These are phyloP conservation scores for Yamadazyma pseudoaaseri DNA, from an alignment of 1,139 yeast species.

Conservation along the genomic window DNA sequence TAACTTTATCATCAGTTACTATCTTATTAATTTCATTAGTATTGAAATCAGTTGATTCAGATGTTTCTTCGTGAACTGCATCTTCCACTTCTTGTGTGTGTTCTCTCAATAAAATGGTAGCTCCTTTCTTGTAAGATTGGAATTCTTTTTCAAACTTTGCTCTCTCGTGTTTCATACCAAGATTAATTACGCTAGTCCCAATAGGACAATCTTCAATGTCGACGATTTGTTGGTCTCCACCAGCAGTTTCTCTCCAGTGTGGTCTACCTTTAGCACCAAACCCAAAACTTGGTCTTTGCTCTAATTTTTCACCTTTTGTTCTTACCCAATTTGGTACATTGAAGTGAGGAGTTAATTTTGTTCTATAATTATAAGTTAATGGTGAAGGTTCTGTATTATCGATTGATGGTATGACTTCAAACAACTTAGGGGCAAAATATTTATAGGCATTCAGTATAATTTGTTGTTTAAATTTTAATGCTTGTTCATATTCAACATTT, in stretches of 20 bases:
- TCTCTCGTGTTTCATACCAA: constrained; percentile 75
- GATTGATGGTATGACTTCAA: constrained; percentile 54
- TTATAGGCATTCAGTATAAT: constrained; percentile 83
- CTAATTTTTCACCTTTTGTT: constrained; percentile 27
- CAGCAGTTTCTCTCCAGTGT: constrained; percentile 57
- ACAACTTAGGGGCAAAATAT: constrained; percentile 59
- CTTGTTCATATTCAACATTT: constrained; percentile 68
- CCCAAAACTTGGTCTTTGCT: constrained; percentile 71
- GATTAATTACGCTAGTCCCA: constrained; percentile 77
- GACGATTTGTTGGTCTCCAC: constrained; percentile 54
- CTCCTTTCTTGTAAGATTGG: constrained; percentile 71
- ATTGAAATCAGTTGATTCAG: constrained; percentile 44
- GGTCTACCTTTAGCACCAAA: constrained; percentile 85
- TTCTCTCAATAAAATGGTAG: constrained; percentile 83
- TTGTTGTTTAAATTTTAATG: constrained; percentile 65
- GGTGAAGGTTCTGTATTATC: constrained; percentile 79
- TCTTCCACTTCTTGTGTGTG: constrained; percentile 44
- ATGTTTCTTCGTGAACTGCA: constrained; percentile 24
- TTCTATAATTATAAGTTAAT: constrained; percentile 70
- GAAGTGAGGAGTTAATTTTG: constrained; percentile 95
- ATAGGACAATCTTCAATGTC: constrained; percentile 94
- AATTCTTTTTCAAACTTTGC: constrained; percentile 47
- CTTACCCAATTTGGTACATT: constrained; percentile 59
- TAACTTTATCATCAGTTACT: constrained; percentile 25
- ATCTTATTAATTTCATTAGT: constrained; percentile 24